phyloP scores from a whole-genome alignment of 352 stramenopile genomes.

The Pelagophyceae sp. region DNA sequence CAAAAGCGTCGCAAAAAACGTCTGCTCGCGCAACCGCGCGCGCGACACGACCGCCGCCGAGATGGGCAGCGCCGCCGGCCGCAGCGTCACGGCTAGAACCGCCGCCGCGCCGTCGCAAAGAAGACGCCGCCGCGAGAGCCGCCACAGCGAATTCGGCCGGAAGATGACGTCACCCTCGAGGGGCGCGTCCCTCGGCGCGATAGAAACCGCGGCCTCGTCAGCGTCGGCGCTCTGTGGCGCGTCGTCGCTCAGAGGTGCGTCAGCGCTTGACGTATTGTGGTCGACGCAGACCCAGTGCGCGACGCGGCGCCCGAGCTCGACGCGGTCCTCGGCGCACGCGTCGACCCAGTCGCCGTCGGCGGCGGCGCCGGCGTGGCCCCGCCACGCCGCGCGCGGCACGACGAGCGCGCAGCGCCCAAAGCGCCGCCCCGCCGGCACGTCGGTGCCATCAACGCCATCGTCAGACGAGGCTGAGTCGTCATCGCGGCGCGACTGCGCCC shows the following conservation, averaged over 20 bases:
- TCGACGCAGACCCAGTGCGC: slow-evolving; percentile 1
- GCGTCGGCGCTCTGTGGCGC: too few relatives aligned
- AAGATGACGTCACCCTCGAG: neutral
- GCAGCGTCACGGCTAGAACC: neutral
- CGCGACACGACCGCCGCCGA: neutral
- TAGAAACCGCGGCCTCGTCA: too few relatives aligned
- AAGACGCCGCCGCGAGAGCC: too few relatives aligned
- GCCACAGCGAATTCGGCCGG: neutral
- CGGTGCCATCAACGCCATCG: too few relatives aligned
- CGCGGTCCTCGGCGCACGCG: neutral
- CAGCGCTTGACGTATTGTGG: too few relatives aligned
- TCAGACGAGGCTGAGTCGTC: too few relatives aligned
- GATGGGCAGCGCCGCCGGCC: neutral
- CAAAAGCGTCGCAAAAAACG: slow-evolving; percentile 3
- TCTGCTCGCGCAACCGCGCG: neutral
- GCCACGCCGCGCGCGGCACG: neutral
- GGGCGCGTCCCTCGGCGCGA: too few relatives aligned
- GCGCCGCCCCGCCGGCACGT: too few relatives aligned
- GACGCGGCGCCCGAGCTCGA: neutral
- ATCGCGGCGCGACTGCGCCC: neutral
- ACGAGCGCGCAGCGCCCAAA: too few relatives aligned
- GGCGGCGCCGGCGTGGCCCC: neutral
- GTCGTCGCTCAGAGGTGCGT: too few relatives aligned
- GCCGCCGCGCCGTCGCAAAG: too few relatives aligned
- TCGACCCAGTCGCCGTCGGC: neutral